These are phyloP conservation scores for Porodaedalea pini DNA, from an alignment of 1,284 basidiomycete species.

Conservation along the genomic window DNA sequence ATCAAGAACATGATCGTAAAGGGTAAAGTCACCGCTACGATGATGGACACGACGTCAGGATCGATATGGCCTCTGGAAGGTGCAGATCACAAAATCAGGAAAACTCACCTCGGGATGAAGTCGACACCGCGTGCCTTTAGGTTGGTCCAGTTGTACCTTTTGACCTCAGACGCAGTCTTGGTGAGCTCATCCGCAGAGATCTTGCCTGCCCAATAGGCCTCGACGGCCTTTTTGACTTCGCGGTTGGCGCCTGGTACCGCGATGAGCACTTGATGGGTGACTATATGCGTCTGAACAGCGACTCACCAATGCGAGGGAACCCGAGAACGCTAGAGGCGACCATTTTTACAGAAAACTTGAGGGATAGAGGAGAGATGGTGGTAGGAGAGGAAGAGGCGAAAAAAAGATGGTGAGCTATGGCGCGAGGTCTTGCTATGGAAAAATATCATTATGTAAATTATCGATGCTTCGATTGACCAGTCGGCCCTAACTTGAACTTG, in stretches of 20 bases:
- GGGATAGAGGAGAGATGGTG: conserved; percentile 1
- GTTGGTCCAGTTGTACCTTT: conserved; percentile 86
- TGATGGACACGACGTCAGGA: conserved; percentile 21
- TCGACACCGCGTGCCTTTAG: conserved; percentile 91
- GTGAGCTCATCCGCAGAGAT: conserved; percentile 86
- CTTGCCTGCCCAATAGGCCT: conserved; percentile 98
- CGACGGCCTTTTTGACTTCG: conserved; percentile 98
- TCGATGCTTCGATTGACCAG: neutral
- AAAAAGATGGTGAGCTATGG: conserved; percentile 5
- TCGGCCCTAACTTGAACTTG: neutral
- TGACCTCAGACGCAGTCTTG: conserved; percentile 85
- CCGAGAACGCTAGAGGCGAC: conserved; percentile 87
- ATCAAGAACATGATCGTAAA: conserved; percentile 99
- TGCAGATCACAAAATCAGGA: conserved; percentile 9
- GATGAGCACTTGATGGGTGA: conserved; percentile 4
- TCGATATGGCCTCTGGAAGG: conserved; percentile 25
- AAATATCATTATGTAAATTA: neutral
- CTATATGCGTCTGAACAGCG: conserved; percentile 3
- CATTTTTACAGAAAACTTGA: conserved; percentile 39
- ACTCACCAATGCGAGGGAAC: conserved; percentile 93
- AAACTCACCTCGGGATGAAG: conserved; percentile 81
- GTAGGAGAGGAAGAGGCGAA: conserved; percentile 1
- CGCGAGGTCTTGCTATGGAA: neutral
- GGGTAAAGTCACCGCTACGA: conserved; percentile 90
- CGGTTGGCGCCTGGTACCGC: conserved; percentile 73